These are phyloP conservation scores for Schizonepeta tenuifolia DNA, from an alignment of 257 asterid species.

Conservation along the genomic window DNA sequence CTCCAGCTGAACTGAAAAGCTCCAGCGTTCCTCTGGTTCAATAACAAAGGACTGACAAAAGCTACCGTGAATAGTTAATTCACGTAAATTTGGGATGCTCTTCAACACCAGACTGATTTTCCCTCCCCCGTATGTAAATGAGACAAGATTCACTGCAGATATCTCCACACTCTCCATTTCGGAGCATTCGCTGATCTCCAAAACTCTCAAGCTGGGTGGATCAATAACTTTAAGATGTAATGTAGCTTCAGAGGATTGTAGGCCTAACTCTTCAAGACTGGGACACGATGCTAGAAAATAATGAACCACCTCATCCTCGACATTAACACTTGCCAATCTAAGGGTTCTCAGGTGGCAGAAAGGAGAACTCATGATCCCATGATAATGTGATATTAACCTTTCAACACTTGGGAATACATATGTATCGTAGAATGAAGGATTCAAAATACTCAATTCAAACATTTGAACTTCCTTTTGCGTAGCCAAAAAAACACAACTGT, in stretches of 20 bases:
- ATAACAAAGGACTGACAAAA: neutral
- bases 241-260: neutral
- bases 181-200: neutral
- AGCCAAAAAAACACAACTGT: neutral
- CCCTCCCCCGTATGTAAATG: neutral
- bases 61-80: neutral
- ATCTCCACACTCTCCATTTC: neutral
- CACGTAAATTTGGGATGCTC: neutral
- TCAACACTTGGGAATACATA: neutral
- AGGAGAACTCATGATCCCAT: neutral
- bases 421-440: neutral
- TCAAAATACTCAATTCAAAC: neutral
- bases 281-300: neutral
- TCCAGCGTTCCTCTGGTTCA: neutral
- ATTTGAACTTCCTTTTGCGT: neutral
- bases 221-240: neutral
- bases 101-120: neutral
- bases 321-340: neutral
- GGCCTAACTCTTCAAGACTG: neutral
- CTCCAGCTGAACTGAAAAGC: slow-evolving; percentile 5
- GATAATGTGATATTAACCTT: neutral
- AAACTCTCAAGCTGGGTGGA: slow-evolving; percentile 11
- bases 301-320: slow-evolving; percentile 3
- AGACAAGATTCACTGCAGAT: neutral
- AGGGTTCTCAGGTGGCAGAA: neutral